These are phyloP conservation scores for Yarrowia sp. DNA, from an alignment of 805 yeast genomes.

Conservation along the genomic window DNA sequence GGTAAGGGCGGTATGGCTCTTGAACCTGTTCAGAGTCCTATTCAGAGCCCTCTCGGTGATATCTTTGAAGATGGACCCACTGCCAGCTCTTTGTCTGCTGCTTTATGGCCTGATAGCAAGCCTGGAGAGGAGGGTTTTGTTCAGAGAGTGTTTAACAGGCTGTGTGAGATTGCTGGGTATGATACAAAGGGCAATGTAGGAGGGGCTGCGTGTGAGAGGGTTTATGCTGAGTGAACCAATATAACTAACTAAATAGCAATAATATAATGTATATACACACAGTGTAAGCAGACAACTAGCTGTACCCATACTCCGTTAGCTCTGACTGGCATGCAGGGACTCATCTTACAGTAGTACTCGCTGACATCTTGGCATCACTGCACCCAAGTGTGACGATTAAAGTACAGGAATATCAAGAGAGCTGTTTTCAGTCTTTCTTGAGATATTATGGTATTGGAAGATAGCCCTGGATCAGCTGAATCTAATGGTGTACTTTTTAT, in stretches of 20 bases:
- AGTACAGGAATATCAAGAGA: too few species aligned
- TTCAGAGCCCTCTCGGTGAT: background rate
- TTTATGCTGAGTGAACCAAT: background rate
- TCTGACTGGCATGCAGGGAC: too few species aligned
- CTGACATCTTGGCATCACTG: too few species aligned
- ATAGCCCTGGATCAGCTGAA: too few species aligned
- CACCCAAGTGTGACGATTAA: too few species aligned
- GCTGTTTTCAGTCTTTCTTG: too few species aligned
- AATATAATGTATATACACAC: background rate
- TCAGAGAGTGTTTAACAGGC: background rate
- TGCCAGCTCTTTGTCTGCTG: background rate
- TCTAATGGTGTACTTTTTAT: too few species aligned
- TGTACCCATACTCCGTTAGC: too few species aligned
- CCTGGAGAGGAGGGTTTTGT: constrained; percentile 4
- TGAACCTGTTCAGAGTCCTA: background rate
- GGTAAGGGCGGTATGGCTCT: background rate
- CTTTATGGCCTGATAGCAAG: constrained; percentile 1
- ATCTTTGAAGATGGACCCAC: constrained; percentile 12
- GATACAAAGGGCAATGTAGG: constrained; percentile 1
- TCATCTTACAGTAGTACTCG: too few species aligned
- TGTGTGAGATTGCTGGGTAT: constrained; percentile 6
- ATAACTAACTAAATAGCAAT: too few species aligned
- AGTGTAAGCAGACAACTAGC: too few species aligned
- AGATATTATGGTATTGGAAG: too few species aligned
- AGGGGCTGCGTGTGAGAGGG: background rate